Base-by-base conservation (phyloP, 441 rosid genomes). In the Francoa sonchifolia region DNA sequence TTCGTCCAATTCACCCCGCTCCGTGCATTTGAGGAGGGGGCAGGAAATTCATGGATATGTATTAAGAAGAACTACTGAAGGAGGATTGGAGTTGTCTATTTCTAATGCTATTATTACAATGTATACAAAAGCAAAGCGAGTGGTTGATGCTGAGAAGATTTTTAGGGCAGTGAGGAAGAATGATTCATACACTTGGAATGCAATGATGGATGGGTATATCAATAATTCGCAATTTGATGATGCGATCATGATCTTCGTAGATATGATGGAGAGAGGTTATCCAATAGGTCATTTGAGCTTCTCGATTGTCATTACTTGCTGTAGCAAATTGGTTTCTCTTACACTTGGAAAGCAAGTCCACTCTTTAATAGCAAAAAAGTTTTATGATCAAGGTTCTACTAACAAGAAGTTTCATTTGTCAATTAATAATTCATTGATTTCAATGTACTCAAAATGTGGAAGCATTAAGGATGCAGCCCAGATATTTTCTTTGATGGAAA, bases 141-240 rank as follows among this genome's bases (percentile, higher is more conserved):
- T n/a, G n/a, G n/a, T n/a, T n/a, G n/a, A n/a, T n/a, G n/a, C n/a
- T n/a, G n/a, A n/a, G n/a, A n/a, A n/a, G n/a, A n/a, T n/a, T n/a
- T n/a, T n/a, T n/a, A n/a, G n/a, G n/a, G n/a, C n/a, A n/a, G n/a
- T n/a, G n/a, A n/a, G n/a, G n/a, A n/a, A n/a, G n/a, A n/a, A n/a
- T n/a, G n/a, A n/a, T n/a, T n/a, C n/a, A n/a, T n/a, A 37, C 53
- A 79, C 81, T n/a, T 87, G 92, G 94, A 87, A 87, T 54, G 69
- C 94, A 30, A 77, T 82, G 83, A 59, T 87, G 56, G 71, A 82
- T 42, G 96, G 96, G 30, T 83, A 70, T 57, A 67, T 79, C 0
- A 92, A 79, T 56, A 76, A 79, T 47, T 82, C 72, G 43, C 56
- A 62, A 54, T 39, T 57, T 22, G 75, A 70, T 41, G 86, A 82